Evolutionary conservation across 2,329 filamentous ascomycete species (phyloP).

Genomic region (Aspergillus sclerotialis): DNA sequence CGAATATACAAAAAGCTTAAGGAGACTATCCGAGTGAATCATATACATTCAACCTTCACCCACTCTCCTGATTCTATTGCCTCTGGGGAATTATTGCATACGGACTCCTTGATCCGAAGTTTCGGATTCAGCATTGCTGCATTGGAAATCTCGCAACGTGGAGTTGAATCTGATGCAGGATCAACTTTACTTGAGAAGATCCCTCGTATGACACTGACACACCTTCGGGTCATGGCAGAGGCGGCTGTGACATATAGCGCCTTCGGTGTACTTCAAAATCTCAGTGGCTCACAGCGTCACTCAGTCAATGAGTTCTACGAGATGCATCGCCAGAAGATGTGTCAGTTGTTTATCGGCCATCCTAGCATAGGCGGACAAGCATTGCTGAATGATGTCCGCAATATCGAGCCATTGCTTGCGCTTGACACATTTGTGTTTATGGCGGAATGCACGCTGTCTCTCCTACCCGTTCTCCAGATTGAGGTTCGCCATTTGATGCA

Average conservation of each 20-base stretch:
- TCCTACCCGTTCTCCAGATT: conserved; percentile 60
- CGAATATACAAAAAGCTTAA: conserved; percentile 51
- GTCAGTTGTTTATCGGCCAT: conserved; percentile 64
- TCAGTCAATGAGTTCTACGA: conserved; percentile 62
- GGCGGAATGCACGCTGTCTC: conserved; percentile 66
- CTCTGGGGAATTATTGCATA: conserved; percentile 43
- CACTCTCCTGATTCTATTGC: conserved; percentile 34
- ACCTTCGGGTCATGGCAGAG: conserved; percentile 81
- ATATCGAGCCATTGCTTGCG: conserved; percentile 33
- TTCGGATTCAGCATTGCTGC: conserved; percentile 82
- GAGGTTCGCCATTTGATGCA: conserved; percentile 74
- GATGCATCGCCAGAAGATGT: conserved; percentile 63
- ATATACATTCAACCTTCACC: conserved; percentile 41
- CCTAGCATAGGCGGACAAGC: conserved; percentile 28
- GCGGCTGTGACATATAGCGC: conserved; percentile 80
- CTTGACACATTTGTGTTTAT: conserved; percentile 54
- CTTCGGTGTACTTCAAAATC: conserved; percentile 61
- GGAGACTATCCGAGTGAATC: conserved; percentile 48
- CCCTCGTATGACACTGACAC: conserved; percentile 73
- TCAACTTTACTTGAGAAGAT: conserved; percentile 76
- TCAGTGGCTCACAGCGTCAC: conserved; percentile 48
- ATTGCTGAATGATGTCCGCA: conserved; percentile 28
- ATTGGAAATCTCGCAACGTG: conserved; percentile 86
- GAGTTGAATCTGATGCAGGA: conserved; percentile 65
- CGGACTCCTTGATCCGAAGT: conserved; percentile 35